Base-by-base conservation (phyloP, 169 alveolate genomes). In the Theileria parva region DNA sequence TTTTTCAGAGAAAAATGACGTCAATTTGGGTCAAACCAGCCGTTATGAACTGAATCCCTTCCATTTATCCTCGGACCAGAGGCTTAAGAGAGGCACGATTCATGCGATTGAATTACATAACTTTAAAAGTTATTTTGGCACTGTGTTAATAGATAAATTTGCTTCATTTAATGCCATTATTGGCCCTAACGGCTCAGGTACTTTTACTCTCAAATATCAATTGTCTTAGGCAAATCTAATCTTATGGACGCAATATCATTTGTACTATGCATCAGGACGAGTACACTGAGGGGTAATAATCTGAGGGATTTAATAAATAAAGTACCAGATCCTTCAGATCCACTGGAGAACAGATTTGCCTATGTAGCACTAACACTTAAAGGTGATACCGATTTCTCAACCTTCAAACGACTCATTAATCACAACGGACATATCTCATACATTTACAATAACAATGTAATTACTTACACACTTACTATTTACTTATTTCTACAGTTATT, bases 101-200 rank as follows among this genome's bases (percentile, higher is more conserved):
- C 76, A 25, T 9, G 44, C 72, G 7, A 71, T 85, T 17, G 83
- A 68, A 59, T 48, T 93, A 25, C 90, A 91, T 60, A 93, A 93
- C 70, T 93, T 97, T 86, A 97, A 97, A 86, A 96, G 99, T 39
- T 97, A 96, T 85, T 93, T 88, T 71, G 97, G 96, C 21, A 85
- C 87, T 21, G 98, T 96, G 77, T 84, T 88, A 60, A 91, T 96
- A 2, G 98, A 98, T 1, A 97, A 90, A 2, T 91, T 93, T 73
- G 79, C 91, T 13, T 86, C 93, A 85, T 94, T 96, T 78, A 94
- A 97, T 12, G 96, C 96, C 4, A 94, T 96, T 11, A 88, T 95
- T 17, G 98, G 98, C 4, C 98, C 98, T 0, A 95, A 95, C 78
- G 98, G 98, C 1, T 94, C 96, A 61, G 99, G 98, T n/a, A 94